A percentile compares a stretch with the other conserved stretches of the same genome.
Evolutionary conservation across 805 yeast genomes (phyloP).

Genomic region (Candida palmyrensis): DNA sequence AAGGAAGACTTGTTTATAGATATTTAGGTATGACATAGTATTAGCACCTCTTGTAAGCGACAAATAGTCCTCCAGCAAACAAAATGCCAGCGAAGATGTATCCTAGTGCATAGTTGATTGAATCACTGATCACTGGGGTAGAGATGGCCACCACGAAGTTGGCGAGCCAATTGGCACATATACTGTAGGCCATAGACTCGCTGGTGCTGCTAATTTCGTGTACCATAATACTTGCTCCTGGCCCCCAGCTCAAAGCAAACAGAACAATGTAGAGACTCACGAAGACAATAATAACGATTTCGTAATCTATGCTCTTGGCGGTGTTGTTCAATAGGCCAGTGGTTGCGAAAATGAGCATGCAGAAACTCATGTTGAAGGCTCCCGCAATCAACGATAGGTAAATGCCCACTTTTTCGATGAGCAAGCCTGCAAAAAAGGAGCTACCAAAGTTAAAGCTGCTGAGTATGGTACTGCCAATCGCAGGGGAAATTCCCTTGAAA

Average conservation of each 20-base stretch:
- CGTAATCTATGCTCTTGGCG: conserved; percentile 1
- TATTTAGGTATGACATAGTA: too few relatives aligned
- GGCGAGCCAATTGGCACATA: conserved; percentile 17
- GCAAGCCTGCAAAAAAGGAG: conserved; percentile 11
- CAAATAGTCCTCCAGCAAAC: conserved; percentile 1
- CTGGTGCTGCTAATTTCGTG: conserved; percentile 18
- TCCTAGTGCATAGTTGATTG: conserved; percentile 10
- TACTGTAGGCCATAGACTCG: conserved; percentile 14
- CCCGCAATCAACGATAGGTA: conserved; percentile 10
- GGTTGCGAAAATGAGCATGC: conserved; percentile 12
- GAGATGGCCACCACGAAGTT: conserved; percentile 17
- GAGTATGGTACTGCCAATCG: conserved; percentile 13
- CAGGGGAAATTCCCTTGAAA: conserved; percentile 10
- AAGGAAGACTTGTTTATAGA: too few relatives aligned
- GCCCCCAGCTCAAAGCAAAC: conserved; percentile 30
- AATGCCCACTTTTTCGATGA: conserved; percentile 10
- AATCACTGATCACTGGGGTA: conserved; percentile 16
- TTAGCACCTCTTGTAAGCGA: too few relatives aligned
- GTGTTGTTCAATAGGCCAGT: conserved; percentile 6
- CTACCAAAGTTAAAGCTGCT: conserved; percentile 17
- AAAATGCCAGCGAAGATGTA: background rate
- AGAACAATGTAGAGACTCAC: conserved; percentile 15
- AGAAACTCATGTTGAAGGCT: conserved; percentile 10
- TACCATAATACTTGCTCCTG: conserved; percentile 20
- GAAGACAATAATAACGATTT: conserved; percentile 10